Percentiles rank a stretch among this genome's conserved stretches.
Evolutionary conservation across 768 basidiomycete species (phyloP).

Genomic region (Boletus bicolor): DNA sequence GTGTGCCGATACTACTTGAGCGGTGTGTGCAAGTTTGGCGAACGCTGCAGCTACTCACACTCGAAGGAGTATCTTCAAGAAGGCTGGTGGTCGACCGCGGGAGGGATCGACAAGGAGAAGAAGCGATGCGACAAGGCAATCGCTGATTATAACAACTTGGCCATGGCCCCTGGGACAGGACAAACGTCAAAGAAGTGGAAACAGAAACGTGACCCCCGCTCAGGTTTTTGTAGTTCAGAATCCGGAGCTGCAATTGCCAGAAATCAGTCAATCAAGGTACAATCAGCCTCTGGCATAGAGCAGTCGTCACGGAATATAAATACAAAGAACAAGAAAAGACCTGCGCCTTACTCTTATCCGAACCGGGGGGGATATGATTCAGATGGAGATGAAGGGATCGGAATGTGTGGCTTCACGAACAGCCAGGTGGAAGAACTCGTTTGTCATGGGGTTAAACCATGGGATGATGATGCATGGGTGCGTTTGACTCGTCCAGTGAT

Average conservation of each 20-base stretch:
- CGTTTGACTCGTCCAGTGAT: slow-evolving; percentile 4
- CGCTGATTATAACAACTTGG: background rate
- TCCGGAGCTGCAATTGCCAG: background rate
- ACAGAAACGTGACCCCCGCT: background rate
- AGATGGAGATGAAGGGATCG: slow-evolving; percentile 3
- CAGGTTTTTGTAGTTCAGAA: background rate
- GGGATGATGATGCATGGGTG: slow-evolving; percentile 44
- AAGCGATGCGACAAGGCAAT: background rate
- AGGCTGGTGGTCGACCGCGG: slow-evolving; percentile 45
- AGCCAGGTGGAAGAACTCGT: slow-evolving; percentile 35
- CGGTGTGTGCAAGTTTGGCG: slow-evolving; percentile 38
- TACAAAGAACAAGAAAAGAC: background rate
- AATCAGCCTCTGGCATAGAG: background rate
- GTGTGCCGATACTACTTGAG: slow-evolving; percentile 45
- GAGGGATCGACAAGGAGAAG: slow-evolving; percentile 2
- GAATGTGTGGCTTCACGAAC: slow-evolving; percentile 28
- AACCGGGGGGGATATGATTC: background rate
- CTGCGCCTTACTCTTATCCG: background rate
- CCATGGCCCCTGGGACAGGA: background rate
- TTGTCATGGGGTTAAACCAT: slow-evolving; percentile 42
- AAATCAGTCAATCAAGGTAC: background rate
- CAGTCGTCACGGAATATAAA: background rate
- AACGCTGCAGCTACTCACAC: slow-evolving; percentile 49
- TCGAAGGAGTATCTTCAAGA: slow-evolving; percentile 39
- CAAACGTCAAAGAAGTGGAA: slow-evolving; percentile 3